These are phyloP conservation scores for Scheffersomyces spartinae DNA, from an alignment of 805 yeast species.

Conservation along the genomic window DNA sequence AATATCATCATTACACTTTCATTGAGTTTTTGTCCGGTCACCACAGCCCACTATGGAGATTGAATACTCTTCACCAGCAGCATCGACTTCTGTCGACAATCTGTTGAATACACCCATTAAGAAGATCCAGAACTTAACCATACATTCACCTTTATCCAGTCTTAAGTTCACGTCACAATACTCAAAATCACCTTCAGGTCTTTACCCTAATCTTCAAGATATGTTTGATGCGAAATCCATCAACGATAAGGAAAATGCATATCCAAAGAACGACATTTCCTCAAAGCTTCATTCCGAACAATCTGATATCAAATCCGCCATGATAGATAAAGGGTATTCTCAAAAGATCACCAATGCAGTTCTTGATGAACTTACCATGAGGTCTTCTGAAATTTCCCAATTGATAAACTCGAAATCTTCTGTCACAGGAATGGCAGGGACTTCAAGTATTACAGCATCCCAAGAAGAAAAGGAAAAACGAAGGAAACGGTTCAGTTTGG, in stretches of 20 bases:
- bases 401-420: slow-evolving; percentile 4
- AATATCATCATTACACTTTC: too few relatives aligned
- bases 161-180: slow-evolving; percentile 2
- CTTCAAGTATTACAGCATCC: slow-evolving; percentile 1
- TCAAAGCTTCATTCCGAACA: slow-evolving; percentile 7
- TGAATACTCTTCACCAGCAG: too few relatives aligned
- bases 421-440: background rate
- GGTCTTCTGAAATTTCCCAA: slow-evolving; percentile 15
- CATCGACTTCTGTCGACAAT: too few relatives aligned
- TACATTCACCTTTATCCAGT: slow-evolving; percentile 30
- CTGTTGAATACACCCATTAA: slow-evolving; percentile 29
- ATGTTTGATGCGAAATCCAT: slow-evolving; percentile 3
- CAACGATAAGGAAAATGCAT: too few relatives aligned
- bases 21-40: too few relatives aligned
- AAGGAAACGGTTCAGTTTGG: slow-evolving; percentile 18
- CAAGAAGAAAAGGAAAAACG: slow-evolving; percentile 4
- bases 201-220: slow-evolving; percentile 8
- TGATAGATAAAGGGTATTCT: slow-evolving; percentile 29
- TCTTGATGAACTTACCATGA: slow-evolving; percentile 16
- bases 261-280: slow-evolving; percentile 5
- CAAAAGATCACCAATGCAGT: slow-evolving; percentile 22
- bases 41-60: too few relatives aligned
- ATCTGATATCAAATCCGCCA: slow-evolving; percentile 10
- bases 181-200: slow-evolving; percentile 3
- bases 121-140: slow-evolving; percentile 18